Conservation (phyloP, 108 stramenopile species). For the Aurantiochytrium sp. region DNA sequence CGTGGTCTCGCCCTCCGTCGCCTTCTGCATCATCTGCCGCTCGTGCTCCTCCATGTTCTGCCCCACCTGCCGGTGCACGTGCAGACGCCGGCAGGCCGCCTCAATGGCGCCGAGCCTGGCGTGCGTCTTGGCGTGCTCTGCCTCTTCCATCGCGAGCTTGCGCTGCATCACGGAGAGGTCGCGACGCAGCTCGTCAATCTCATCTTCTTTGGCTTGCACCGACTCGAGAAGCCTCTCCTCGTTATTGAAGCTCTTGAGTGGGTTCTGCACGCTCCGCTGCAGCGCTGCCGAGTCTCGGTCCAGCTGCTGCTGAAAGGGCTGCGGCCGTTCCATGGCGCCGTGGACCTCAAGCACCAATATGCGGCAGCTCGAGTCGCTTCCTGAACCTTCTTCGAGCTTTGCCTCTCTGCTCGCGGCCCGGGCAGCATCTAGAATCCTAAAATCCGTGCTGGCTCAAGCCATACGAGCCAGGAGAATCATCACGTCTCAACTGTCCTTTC, state of each 20-base stretch:
- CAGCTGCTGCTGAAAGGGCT: conserved; percentile 3
- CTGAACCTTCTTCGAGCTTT: too few species aligned
- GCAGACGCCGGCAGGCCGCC: background rate
- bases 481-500: too few species aligned
- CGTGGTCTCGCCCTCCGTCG: background rate
- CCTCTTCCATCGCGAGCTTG: background rate
- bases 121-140: background rate
- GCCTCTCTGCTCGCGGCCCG: too few species aligned
- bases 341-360: too few species aligned
- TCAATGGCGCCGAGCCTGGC: background rate
- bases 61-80: background rate
- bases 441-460: too few species aligned
- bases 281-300: background rate
- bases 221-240: background rate
- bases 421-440: too few species aligned
- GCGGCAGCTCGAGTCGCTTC: too few species aligned
- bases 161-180: background rate
- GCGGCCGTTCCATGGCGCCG: too few species aligned
- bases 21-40: background rate
- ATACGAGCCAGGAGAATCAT: too few species aligned
- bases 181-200: background rate
- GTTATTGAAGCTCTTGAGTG: background rate
- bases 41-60: background rate
- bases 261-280: background rate
- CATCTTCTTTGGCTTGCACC: background rate